Base-by-base conservation (phyloP, 1,284 basidiomycete genomes). In the Pseudozyma pruni region DNA sequence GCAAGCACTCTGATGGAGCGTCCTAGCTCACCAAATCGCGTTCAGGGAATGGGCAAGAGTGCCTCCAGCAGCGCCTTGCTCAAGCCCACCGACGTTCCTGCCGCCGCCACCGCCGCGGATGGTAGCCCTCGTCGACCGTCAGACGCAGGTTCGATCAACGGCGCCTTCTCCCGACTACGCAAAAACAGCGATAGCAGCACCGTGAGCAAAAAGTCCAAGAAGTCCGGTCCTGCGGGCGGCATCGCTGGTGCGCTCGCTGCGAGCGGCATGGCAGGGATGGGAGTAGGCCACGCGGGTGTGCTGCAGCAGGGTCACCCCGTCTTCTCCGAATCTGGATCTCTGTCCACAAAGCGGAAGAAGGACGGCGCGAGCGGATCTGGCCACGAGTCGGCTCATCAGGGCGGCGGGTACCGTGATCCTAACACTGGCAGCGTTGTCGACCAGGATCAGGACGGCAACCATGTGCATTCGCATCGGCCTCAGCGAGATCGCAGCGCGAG, bases 181-280 rank as follows among this genome's bases (percentile, higher is more conserved):
- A 75, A 72, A 38, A 64, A 73, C 46, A 73, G 69, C 49, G 62
- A 74, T 34, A 56, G 59, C 45, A 56, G 60, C 49, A 54, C 43
- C 46, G 35, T 48, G 25, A 61, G 48, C 49, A 74, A 59, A 31
- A 66, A 67, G 40, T 13, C 17, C 13, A 59, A 56, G 37, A 71
- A 66, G 27, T 39, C 6, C 1, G 71, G 50, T 1, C 52, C 74
- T 4, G 49, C 53, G 1, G 57, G 44, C 10, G 75, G 77, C 22
- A 79, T 79, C 29, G 77, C 75, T 6, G 67, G 76, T n/a, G 77
- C 77, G 3, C 34, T 79, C 22, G 77, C 77, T 1, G 68, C 72
- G 10, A 76, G 75, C 43, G 75, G 75, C 11, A 49, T 76, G 27
- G 68, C 74, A 2, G 74, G 77, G 13, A 69, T 77, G 68, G 77